Base-by-base conservation (phyloP, 208 protist species). In the Vickermania ingenoplastis region DNA sequence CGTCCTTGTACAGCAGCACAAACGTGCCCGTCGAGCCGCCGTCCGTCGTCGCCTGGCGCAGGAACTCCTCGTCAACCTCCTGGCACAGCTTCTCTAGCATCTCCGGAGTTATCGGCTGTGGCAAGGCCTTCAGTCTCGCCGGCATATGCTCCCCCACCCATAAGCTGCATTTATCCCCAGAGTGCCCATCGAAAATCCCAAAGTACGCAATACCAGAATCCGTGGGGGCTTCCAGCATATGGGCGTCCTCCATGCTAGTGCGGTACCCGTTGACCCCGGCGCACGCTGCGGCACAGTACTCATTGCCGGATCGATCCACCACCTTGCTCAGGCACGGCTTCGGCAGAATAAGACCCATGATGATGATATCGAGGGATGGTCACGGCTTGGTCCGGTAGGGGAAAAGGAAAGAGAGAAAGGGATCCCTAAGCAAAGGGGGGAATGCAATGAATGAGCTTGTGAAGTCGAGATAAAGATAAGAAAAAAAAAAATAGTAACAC, bases 151-250 rank as follows among this genome's bases (percentile, higher is more conserved):
- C 65, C n/a, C 82, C 80, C 21, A 96, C 71, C 68, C 81, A 94
- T 48, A 62, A 53, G 57, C 80, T 89, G 71, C 90, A 96, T 29
- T 73, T 69, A 1, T 73, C 73, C n/a, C 83, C 83, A 57, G 78
- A 91, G 73, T 96, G 90, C 1, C 90, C 90, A 57, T 96, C 90
- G 63, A 96, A 96, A 49, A 96, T 79, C 53, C 90, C 90, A 63
- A 94, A 87, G 61, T 91, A 76, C 56, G 63, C 59, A 23, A 75
- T 48, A 17, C 74, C 63, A 17, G 65, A 57, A 31, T 69, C 60
- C 17, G 72, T 56, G n/a, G 30, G n/a, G 11, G 73, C 75, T 56
- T 78, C 31, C 41, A 75, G 17, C 69, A 96, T 79, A 63, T 94
- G 85, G 0, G 90, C 90, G 56, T 96, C 90, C 66, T 96, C 86